A percentile compares a stretch with the other conserved stretches of the same genome.
phyloP scores from a whole-genome alignment of 2,329 filamentous ascomycete genomes.

The Claviceps cyperi region DNA sequence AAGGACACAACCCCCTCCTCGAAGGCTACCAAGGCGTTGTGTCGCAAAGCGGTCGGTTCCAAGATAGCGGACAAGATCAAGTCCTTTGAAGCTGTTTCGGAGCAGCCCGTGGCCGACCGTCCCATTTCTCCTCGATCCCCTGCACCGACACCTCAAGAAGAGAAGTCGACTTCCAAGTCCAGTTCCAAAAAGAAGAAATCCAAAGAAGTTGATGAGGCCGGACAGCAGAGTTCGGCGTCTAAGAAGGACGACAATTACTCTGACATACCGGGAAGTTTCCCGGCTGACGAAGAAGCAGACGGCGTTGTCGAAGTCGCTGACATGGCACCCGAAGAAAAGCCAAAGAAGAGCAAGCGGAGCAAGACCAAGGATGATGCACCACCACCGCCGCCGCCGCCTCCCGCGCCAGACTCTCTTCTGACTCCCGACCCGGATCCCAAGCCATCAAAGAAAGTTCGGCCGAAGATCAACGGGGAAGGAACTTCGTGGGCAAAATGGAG shows the following conservation, averaged over 20 bases:
- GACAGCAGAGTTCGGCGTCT: constrained; percentile 16
- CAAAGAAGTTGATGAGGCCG: constrained; percentile 19
- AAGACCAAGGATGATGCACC: constrained; percentile 13
- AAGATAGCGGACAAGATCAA: constrained; percentile 44
- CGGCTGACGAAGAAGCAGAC: constrained; percentile 34
- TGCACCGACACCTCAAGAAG: constrained; percentile 21
- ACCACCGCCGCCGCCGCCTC: constrained; percentile 30
- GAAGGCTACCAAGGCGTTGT: constrained; percentile 19
- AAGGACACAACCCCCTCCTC: constrained; percentile 27
- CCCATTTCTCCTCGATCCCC: constrained; percentile 19
- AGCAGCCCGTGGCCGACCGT: constrained; percentile 18
- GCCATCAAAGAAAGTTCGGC: constrained; percentile 58
- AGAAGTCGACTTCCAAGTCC: constrained; percentile 20
- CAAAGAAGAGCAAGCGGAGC: constrained; percentile 22
- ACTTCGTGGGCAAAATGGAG: constrained; percentile 67
- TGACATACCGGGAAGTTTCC: constrained; percentile 39
- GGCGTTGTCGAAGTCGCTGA: constrained; percentile 38
- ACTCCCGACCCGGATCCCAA: constrained; percentile 41
- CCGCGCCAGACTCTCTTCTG: constrained; percentile 31
- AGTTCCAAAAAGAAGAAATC: constrained; percentile 27
- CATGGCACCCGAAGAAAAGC: constrained; percentile 27
- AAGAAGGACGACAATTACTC: constrained; percentile 16
- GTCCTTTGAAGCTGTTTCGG: constrained; percentile 35
- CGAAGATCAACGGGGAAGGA: constrained; percentile 58
- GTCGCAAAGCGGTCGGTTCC: constrained; percentile 33